Percentiles rank a stretch among this genome's conserved stretches.
Evolutionary conservation across 179 eudicot species (phyloP).

Genomic region (Patellifolia procumbens): DNA sequence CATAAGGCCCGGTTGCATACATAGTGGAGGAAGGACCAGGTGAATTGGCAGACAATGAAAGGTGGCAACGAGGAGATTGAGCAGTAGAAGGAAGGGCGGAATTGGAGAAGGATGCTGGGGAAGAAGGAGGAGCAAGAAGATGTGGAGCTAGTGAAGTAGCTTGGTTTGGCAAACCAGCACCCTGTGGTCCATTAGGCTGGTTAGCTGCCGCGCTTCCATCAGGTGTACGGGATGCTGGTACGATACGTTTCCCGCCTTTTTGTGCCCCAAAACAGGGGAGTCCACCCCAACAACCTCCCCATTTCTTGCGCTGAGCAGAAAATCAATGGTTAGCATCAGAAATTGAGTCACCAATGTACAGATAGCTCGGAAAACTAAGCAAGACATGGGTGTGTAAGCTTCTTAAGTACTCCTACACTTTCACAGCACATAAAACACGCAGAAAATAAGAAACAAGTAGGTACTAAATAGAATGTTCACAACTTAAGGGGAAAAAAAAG

Average conservation of each 20-base stretch:
- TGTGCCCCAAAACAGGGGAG: conserved; percentile 79
- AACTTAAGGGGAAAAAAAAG: neutral
- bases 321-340: conserved; percentile 24
- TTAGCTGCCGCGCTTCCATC: conserved; percentile 60
- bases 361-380: neutral
- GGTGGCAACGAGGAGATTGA: conserved; percentile 78
- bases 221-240: conserved; percentile 87
- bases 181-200: conserved; percentile 65
- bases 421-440: neutral
- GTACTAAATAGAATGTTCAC: too few species aligned
- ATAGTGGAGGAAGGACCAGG: conserved; percentile 85
- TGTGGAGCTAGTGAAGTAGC: conserved; percentile 61
- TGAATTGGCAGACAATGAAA: conserved; percentile 69
- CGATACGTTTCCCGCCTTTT: conserved; percentile 86
- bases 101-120: conserved; percentile 91
- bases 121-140: conserved; percentile 95
- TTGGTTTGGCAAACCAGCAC: conserved; percentile 54
- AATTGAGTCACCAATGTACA: neutral
- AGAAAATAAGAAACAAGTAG: neutral
- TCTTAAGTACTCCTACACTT: neutral
- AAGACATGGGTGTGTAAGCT: neutral
- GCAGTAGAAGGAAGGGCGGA: conserved; percentile 91
- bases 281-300: conserved; percentile 89
- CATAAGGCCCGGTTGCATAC: conserved; percentile 94
- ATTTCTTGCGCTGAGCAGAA: conserved; percentile 67